Evolutionary conservation across 805 yeast genomes (phyloP), one percentile per base, ranked within the genome.

Genomic region (Ogataea polymorpha): DNA sequence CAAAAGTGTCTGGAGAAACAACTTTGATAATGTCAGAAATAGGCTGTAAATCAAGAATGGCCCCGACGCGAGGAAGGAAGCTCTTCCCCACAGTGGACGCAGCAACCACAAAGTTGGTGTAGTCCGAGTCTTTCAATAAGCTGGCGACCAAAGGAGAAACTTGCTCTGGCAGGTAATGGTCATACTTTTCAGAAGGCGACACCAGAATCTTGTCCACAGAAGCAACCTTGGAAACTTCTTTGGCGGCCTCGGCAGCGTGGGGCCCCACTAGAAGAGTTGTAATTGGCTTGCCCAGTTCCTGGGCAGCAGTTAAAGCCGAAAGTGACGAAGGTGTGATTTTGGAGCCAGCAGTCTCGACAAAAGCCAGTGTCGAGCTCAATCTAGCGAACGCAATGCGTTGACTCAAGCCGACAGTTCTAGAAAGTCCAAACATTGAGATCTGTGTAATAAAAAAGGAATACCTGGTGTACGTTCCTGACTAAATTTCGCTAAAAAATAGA

Each of bases 21-120:
- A 91, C 82, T 55, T 77, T 75, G 51, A 75, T 77, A 43, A 93
- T 74, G 59, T 91, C 98, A 20, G 91, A 79, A 37, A 93, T 67
- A 21, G 96, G 97, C 67, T 91, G 97, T 16, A 77, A 74, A 57
- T 91, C 95, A 36, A 91, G 67, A 42, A 84, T 56, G 1, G 96
- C 96, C 24, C 87, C 95, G 16, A 85, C 72, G 50, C 98, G 75
- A 28, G 99, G 98, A 35, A 93, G 67, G 23, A 90, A 67, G 46
- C 83, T 83, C 63, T 90, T 89, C 37, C 97, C 96, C 16, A 82
- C 82, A 1, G 96, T 79, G n/a, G 95, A 80, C 28, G 91, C 86
- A 4, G 95, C 78, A 10, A 83, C 78, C 14, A 91, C 67, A 44
- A 93, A 80, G 61, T 89, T 95, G 12, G 85, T 76, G 64, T 70